Percentiles rank a stretch among this genome's conserved stretches.
phyloP scores from a whole-genome alignment of 805 yeast species.

The Saccharomycopsis microspora region DNA sequence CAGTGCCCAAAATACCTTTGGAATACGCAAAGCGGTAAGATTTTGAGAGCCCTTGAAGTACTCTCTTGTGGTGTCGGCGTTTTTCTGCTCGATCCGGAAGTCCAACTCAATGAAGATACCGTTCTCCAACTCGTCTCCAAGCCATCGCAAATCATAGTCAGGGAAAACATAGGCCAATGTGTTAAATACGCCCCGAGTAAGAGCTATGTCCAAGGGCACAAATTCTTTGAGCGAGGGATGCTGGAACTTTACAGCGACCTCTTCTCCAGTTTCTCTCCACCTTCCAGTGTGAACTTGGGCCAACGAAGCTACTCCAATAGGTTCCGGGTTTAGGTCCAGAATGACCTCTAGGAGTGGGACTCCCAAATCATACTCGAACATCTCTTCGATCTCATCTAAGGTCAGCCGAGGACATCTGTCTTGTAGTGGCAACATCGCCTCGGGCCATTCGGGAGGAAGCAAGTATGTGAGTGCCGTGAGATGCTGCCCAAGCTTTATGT shows the following conservation, averaged over 20 bases:
- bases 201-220: constrained; percentile 78
- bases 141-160: constrained; percentile 87
- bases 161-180: constrained; percentile 76
- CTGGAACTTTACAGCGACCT: constrained; percentile 90
- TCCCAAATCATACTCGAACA: constrained; percentile 65
- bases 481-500: constrained; percentile 92
- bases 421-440: constrained; percentile 85
- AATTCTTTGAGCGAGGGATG: constrained; percentile 81
- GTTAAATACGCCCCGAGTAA: constrained; percentile 67
- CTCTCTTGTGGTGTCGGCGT: constrained; percentile 58
- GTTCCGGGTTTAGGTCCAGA: constrained; percentile 50
- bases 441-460: constrained; percentile 90
- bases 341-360: constrained; percentile 49
- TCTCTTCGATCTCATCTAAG: constrained; percentile 48
- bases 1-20: constrained; percentile 54
- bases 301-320: constrained; percentile 91
- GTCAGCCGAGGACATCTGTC: constrained; percentile 82
- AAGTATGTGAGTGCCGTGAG: constrained; percentile 85
- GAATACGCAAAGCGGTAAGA: constrained; percentile 71
- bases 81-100: constrained; percentile 76
- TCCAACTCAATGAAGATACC: constrained; percentile 88
- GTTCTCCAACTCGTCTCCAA: constrained; percentile 83
- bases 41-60: constrained; percentile 48
- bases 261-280: constrained; percentile 34
- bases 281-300: constrained; percentile 90